A percentile compares a stretch with the other conserved stretches of the same genome.
phyloP scores from a whole-genome alignment of 2,329 filamentous ascomycete species.

The Cladosporium sp. region DNA sequence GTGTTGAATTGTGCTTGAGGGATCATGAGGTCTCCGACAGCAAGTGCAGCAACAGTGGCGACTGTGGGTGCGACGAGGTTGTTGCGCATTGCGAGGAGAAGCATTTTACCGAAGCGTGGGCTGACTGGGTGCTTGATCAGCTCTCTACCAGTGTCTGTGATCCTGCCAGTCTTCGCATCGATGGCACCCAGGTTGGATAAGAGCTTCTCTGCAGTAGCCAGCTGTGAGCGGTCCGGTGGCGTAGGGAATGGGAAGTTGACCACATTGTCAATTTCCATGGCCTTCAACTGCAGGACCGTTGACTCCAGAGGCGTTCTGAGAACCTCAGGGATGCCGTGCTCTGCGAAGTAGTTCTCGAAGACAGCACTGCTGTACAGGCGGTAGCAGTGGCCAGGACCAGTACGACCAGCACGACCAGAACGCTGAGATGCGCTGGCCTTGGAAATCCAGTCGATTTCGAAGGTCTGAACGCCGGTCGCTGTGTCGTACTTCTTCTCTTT shows the following conservation, averaged over 20 bases:
- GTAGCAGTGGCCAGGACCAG: slow-evolving; percentile 94
- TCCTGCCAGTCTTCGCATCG: slow-evolving; percentile 58
- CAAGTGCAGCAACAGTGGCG: slow-evolving; percentile 81
- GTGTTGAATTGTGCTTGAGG: slow-evolving; percentile 61
- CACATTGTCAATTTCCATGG: slow-evolving; percentile 86
- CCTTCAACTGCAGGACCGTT: slow-evolving; percentile 87
- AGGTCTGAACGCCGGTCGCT: slow-evolving; percentile 89
- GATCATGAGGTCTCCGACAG: slow-evolving; percentile 83
- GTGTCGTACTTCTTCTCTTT: slow-evolving; percentile 90
- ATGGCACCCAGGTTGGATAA: slow-evolving; percentile 83
- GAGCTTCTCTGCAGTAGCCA: slow-evolving; percentile 81
- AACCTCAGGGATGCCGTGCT: slow-evolving; percentile 86
- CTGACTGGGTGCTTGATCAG: slow-evolving; percentile 88
- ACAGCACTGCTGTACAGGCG: slow-evolving; percentile 90
- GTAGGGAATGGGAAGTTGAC: slow-evolving; percentile 96
- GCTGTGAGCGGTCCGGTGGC: slow-evolving; percentile 69
- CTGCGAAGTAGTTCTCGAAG: slow-evolving; percentile 81
- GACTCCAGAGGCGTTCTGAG: slow-evolving; percentile 86
- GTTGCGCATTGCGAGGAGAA: slow-evolving; percentile 81
- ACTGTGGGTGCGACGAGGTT: slow-evolving; percentile 81
- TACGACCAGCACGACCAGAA: slow-evolving; percentile 90
- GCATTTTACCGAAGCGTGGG: slow-evolving; percentile 84
- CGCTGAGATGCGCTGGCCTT: slow-evolving; percentile 93
- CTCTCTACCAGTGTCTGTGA: slow-evolving; percentile 74
- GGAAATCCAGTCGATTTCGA: slow-evolving; percentile 94